Base-by-base conservation (phyloP, 139 green algal species). In the Micromonas commoda region DNA sequence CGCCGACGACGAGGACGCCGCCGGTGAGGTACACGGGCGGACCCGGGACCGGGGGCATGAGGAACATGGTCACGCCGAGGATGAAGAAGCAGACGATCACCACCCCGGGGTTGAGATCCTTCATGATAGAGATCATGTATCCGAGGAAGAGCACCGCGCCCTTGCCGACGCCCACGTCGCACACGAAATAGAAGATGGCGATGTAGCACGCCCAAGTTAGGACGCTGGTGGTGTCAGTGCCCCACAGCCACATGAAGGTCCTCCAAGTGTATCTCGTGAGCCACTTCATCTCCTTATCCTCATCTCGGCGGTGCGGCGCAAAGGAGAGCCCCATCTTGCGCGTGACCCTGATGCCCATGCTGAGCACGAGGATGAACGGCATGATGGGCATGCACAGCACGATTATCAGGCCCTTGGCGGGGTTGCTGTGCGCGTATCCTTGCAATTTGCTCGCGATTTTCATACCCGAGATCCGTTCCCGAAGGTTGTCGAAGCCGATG, bases 1-100 rank as follows among this genome's bases (percentile, higher is more conserved):
- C 6, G 16, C 73, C 53, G 23, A 79, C 73, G 28, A 79, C 24
- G 26, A 79, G 23, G 28, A 79, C 52, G 13, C 73, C 73, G 23
- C 52, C 73, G 6, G 52, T 61, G 2, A 79, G 33, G 63, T 79
- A 79, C 53, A 79, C 73, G 29, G 73, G 73, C 1, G 60, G 57
- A 34, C 73, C 73, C 20, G 73, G 73, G 1, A 79, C 54, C 4
- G 73, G 73, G 9, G 73, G 73, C 6, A 79, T 51, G 21, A 79
- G 33, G 9, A 79, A 79, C 33, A 79, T 61, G 3, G 19, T 52
- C 21, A 79, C 51, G 31, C 73, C 73, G n/a, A 79, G 37, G 16
- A 38, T n/a, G 33, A 79, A 34, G 73, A 79, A 79, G 29, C 70
- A 9, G 2, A 79, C 9, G 31, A 79, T 57, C 1, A 79, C 73